Evolutionary conservation across 108 stramenopile genomes (phyloP).

Genomic region (Skeletonema marinoi): DNA sequence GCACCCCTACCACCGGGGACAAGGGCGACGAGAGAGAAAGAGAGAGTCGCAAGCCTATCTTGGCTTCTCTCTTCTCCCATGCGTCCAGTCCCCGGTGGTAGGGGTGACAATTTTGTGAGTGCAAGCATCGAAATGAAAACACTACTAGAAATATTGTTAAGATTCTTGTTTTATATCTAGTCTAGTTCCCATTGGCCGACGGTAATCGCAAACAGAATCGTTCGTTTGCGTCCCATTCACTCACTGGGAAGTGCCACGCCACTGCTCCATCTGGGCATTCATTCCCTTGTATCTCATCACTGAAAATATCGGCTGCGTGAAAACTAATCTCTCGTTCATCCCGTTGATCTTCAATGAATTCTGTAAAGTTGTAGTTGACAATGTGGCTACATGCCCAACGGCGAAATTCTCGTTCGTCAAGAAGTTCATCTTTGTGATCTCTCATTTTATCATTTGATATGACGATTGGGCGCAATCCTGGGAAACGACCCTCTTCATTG

Average conservation of each 20-base stretch:
- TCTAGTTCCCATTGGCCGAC: neutral
- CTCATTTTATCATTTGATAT: slow-evolving; percentile 58
- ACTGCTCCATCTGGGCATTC: slow-evolving; percentile 31
- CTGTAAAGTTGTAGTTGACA: slow-evolving; percentile 54
- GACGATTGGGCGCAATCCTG: slow-evolving; percentile 49
- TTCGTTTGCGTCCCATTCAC: slow-evolving; percentile 59
- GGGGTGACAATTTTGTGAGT: too few relatives aligned
- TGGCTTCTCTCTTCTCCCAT: too few relatives aligned
- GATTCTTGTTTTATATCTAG: neutral
- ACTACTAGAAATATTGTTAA: too few relatives aligned
- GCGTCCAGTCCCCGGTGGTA: too few relatives aligned
- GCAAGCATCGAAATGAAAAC: too few relatives aligned
- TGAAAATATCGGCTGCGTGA: slow-evolving; percentile 42
- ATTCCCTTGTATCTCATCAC: slow-evolving; percentile 55
- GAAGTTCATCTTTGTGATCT: slow-evolving; percentile 47
- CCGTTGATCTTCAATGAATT: slow-evolving; percentile 23
- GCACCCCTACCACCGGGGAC: too few relatives aligned
- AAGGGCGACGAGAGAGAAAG: too few relatives aligned
- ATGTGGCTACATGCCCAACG: slow-evolving; percentile 53
- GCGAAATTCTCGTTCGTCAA: slow-evolving; percentile 51
- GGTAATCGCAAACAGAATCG: slow-evolving; percentile 51
- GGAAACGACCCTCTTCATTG: slow-evolving; percentile 44
- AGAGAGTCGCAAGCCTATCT: too few relatives aligned
- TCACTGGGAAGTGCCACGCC: slow-evolving; percentile 77
- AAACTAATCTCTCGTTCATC: slow-evolving; percentile 48